phyloP scores from a whole-genome alignment of 306 rosid species.

The Vigna angularis region DNA sequence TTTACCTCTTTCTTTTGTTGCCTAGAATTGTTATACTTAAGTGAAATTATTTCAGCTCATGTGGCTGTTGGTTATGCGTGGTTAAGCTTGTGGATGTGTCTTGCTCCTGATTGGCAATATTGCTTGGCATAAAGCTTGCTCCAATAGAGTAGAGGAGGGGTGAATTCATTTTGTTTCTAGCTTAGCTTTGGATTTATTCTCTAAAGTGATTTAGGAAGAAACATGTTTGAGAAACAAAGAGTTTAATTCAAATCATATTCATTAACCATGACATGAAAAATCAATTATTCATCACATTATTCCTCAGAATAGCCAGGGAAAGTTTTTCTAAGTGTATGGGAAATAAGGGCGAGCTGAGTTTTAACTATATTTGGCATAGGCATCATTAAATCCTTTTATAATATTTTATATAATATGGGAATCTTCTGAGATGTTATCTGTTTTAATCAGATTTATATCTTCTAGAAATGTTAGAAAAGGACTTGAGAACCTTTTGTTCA shows the following conservation, averaged over 20 bases:
- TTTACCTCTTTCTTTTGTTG: slow-evolving; percentile 1
- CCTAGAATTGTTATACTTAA: slow-evolving; percentile 28
- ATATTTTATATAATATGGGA: neutral
- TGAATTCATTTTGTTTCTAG: neutral
- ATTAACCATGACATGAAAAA: slow-evolving; percentile 14
- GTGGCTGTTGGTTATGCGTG: slow-evolving; percentile 7
- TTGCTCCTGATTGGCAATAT: slow-evolving; percentile 13
- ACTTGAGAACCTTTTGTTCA: neutral
- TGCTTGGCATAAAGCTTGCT: slow-evolving; percentile 4
- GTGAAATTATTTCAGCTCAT: slow-evolving; percentile 9
- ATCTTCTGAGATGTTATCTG: slow-evolving; percentile 9
- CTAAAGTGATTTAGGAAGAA: slow-evolving; percentile 2
- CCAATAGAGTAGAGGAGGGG: neutral
- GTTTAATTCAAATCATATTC: slow-evolving; percentile 17
- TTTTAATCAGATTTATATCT: neutral
- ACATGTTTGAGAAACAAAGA: slow-evolving; percentile 8
- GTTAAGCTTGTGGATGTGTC: slow-evolving; percentile 6
- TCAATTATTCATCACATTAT: neutral
- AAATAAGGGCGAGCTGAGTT: slow-evolving; percentile 9
- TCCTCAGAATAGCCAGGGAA: neutral
- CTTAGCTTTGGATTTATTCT: neutral
- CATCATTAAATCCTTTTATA: neutral
- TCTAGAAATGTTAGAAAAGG: slow-evolving; percentile 18
- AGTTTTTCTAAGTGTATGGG: slow-evolving; percentile 11
- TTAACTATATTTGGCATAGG: neutral